Conservation (phyloP, 768 basidiomycete species). For the Tulasnella sp. region DNA sequence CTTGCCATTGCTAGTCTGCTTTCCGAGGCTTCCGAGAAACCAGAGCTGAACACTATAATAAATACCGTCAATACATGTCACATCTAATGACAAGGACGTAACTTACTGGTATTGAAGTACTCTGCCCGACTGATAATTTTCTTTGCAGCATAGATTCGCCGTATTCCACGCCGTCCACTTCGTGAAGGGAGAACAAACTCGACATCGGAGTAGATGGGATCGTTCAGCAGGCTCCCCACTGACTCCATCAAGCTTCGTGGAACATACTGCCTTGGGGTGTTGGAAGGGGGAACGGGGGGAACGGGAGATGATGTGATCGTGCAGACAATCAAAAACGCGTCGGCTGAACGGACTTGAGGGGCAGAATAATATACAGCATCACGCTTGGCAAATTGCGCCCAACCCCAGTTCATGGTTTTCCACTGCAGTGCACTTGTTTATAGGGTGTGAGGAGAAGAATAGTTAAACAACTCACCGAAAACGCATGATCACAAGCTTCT, state of each 20-base stretch:
- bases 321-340: constrained; percentile 65
- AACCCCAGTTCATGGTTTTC: constrained; percentile 80
- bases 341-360: constrained; percentile 31
- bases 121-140: constrained; percentile 56
- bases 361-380: constrained; percentile 55
- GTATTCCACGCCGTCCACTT: constrained; percentile 28
- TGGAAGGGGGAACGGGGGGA: constrained; percentile 34
- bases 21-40: constrained; percentile 45
- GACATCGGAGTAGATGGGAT: constrained; percentile 75
- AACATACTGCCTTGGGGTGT: constrained; percentile 39
- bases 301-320: constrained; percentile 59
- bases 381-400: constrained; percentile 68
- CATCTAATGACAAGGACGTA: not conserved
- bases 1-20: not conserved
- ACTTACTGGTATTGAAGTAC: constrained; percentile 62
- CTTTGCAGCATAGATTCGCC: constrained; percentile 53
- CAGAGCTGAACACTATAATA: constrained; percentile 53
- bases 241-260: constrained; percentile 55
- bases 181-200: constrained; percentile 57
- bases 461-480: constrained; percentile 47
- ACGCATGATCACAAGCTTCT: constrained; percentile 72
- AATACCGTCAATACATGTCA: not conserved
- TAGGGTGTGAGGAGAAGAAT: not conserved
- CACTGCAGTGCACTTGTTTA: constrained; percentile 4
- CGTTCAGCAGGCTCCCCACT: constrained; percentile 62